These are phyloP conservation scores for Globisporangium viniferum DNA, from an alignment of 352 stramenopile genomes.

Conservation along the genomic window DNA sequence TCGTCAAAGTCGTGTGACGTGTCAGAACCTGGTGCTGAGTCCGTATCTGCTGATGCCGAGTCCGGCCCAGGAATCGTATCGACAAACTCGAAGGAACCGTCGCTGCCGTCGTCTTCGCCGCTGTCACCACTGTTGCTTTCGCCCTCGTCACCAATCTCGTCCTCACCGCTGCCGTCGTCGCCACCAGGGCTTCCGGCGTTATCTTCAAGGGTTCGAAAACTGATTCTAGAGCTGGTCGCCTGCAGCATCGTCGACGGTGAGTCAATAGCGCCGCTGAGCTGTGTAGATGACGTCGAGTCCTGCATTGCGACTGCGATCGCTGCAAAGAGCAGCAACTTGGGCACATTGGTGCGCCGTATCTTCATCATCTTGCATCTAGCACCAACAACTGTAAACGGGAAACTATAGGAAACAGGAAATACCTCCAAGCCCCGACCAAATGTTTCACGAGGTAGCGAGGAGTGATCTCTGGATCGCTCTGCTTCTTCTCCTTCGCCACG, in stretches of 20 bases:
- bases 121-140: neutral
- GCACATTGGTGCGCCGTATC: neutral
- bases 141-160: neutral
- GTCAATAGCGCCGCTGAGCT: neutral
- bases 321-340: neutral
- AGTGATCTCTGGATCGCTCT: neutral
- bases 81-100: constrained; percentile 11
- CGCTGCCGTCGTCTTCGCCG: neutral
- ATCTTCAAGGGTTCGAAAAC: neutral
- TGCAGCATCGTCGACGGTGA: neutral
- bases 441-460: neutral
- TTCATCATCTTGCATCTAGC: constrained; percentile 3
- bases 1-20: constrained; percentile 1
- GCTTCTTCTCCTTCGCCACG: neutral
- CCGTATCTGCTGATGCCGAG: neutral
- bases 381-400: neutral
- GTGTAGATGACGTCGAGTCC: neutral
- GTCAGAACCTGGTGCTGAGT: neutral
- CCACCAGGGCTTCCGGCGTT: neutral
- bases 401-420: neutral
- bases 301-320: neutral
- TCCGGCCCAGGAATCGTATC: constrained; percentile 2
- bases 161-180: neutral
- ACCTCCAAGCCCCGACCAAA: neutral
- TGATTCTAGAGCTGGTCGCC: neutral